A percentile compares a stretch with the other conserved stretches of the same genome.
Evolutionary conservation across 306 rosid species (phyloP).

Genomic region (Cucumis melo): DNA sequence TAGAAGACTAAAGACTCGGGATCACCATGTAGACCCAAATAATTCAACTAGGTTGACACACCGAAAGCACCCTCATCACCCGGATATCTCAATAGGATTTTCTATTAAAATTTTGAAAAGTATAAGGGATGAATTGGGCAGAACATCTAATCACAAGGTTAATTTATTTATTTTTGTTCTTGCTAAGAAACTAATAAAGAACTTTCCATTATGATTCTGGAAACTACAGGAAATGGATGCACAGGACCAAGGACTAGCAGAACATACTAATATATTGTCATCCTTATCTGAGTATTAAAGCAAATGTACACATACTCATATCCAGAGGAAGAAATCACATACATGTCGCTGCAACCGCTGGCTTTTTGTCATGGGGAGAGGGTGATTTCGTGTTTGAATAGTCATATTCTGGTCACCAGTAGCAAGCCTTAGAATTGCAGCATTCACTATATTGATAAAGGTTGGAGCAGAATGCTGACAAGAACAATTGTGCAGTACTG

Average conservation of each 20-base stretch:
- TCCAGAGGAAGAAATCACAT: slow-evolving; percentile 15
- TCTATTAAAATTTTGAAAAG: neutral
- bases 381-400: slow-evolving; percentile 81
- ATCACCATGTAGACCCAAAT: too few relatives aligned
- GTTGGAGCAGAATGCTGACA: slow-evolving; percentile 98
- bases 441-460: slow-evolving; percentile 81
- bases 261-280: neutral
- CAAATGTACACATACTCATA: neutral
- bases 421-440: slow-evolving; percentile 78
- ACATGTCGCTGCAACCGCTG: slow-evolving; percentile 88
- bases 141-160: neutral
- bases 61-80: too few relatives aligned
- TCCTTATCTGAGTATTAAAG: neutral
- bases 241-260: neutral
- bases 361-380: slow-evolving; percentile 83
- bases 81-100: neutral
- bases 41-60: too few relatives aligned
- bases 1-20: too few relatives aligned
- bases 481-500: slow-evolving; percentile 80
- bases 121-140: neutral
- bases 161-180: neutral
- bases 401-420: slow-evolving; percentile 47
- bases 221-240: neutral
- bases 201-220: neutral
- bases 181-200: neutral